Conservation (phyloP, 2,329 filamentous ascomycete species). For the Simplicillium aogashimaense region DNA sequence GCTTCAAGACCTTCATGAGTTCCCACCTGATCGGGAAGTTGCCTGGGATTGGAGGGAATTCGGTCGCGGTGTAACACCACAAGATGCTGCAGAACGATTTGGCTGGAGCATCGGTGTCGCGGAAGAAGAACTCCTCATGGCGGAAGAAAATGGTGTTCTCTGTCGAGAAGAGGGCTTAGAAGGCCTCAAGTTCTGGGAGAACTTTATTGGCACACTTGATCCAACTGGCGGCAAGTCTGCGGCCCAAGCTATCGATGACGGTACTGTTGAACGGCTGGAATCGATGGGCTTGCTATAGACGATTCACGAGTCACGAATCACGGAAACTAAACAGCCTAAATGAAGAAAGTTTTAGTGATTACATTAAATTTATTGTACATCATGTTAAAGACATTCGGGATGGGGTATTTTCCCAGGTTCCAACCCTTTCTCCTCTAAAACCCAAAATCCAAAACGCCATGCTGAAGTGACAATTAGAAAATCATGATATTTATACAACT, state of each 20-base stretch:
- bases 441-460: background rate
- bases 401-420: too few relatives aligned
- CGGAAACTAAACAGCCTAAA: too few relatives aligned
- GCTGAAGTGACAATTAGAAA: background rate
- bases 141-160: conserved; percentile 77
- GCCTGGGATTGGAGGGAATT: conserved; percentile 69
- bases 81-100: conserved; percentile 81
- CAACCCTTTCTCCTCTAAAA: background rate
- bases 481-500: conserved; percentile 30
- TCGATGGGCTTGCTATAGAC: background rate
- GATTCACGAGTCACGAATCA: too few relatives aligned
- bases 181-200: conserved; percentile 89
- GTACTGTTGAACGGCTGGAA: background rate
- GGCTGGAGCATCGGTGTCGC: conserved; percentile 97
- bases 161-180: conserved; percentile 90
- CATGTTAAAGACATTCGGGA: too few relatives aligned
- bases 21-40: conserved; percentile 53
- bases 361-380: too few relatives aligned
- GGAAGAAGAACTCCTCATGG: conserved; percentile 93
- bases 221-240: background rate
- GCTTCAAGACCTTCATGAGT: conserved; percentile 62
- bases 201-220: conserved; percentile 42
- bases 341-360: background rate
- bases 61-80: conserved; percentile 78
- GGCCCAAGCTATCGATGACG: too few relatives aligned